Evolutionary conservation across 73 alveolate species (phyloP), one percentile per base, ranked within the genome.

Genomic region (Paraurostyla sp.): DNA sequence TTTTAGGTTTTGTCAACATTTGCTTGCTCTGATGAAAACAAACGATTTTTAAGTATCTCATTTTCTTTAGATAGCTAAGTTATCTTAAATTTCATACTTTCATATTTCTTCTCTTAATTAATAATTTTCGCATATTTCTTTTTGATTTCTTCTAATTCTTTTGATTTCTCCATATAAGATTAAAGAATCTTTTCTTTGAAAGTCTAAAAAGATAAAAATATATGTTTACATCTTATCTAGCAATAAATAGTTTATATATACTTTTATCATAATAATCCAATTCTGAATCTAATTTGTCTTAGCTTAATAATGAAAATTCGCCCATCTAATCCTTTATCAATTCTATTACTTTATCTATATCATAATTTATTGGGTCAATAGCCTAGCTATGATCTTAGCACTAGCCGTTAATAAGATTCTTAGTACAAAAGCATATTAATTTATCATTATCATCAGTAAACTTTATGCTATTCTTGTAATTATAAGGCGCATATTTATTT

Each of bases 341-440:
- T 29, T 35, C 56, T 22, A 48, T 41, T 11, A 73, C 86, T 48
- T 73, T 49, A 9, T 48, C 71, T 13, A 49, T 45, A 1, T 45
- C 71, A 25, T 73, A 43, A 43, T 18, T 33, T 2, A 7, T 45
- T 22, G 68, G 48, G 27, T 73, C 46, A 20, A 43, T 40, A 33
- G 18, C n/a, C 32, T 73, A 50, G n/a, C n/a, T n/a, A 48, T 73
- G 86, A 7, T 73, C 27, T 22, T 41, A 11, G 27, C 86, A 73
- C 7, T 16, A 25, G 16, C 86, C 86, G 27, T 22, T 45, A 0
- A 36, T 40, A 1, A 38, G 18, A 40, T 35, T 65, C 27, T 23
- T 35, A 20, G 23, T 73, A 25, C 86, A 73, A 46, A 15, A 73
- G 50, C 86, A 73, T 43, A 73, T 48, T 38, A 73, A 73, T 43